Base-by-base conservation (phyloP, 805 yeast species). In the Wickerhamiella hasegawae region DNA sequence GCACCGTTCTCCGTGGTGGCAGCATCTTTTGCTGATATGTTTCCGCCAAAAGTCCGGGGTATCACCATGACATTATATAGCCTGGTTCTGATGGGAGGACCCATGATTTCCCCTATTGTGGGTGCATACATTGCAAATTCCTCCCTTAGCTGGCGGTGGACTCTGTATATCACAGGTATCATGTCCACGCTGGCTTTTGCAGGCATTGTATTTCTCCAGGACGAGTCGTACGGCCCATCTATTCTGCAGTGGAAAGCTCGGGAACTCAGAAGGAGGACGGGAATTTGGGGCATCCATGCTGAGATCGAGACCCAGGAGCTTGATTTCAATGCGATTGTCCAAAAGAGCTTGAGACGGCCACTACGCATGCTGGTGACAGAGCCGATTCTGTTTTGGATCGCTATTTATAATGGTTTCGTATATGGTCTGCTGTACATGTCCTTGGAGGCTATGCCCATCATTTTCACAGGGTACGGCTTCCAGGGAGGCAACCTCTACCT, bases 251-350 rank as follows among this genome's bases (percentile, higher is more conserved):
- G 52, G 28, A 69, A 76, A 50, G 95, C 95, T 15, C 57, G 55
- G 36, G 66, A 55, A 49, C 52, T 83, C 47, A 71, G 95, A 59
- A 66, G 69, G 47, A 76, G 75, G 53, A 79, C 94, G 4, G 85
- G 90, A 30, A 78, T 84, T 53, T 64, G 65, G 40, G 78, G 78
- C 49, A 80, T 81, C 43, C 82, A 83, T 82, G 81, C 96, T 15
- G 92, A 81, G 58, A 90, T 80, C 54, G 96, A 85, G 47, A 69
- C 65, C 40, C 66, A 68, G 38, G 65, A 68, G 40, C 55, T 78
- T 4, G 60, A 71, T 17, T 27, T 76, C 31, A 63, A 58, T 39
- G 83, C 75, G 34, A 68, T 82, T 41, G 66, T 65, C 22, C 69
- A 67, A 46, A 73, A 73, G 47, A 75, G 74, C 42, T 51, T 80